Base-by-base conservation (phyloP, 306 rosid genomes). In the Pyrus communis region DNA sequence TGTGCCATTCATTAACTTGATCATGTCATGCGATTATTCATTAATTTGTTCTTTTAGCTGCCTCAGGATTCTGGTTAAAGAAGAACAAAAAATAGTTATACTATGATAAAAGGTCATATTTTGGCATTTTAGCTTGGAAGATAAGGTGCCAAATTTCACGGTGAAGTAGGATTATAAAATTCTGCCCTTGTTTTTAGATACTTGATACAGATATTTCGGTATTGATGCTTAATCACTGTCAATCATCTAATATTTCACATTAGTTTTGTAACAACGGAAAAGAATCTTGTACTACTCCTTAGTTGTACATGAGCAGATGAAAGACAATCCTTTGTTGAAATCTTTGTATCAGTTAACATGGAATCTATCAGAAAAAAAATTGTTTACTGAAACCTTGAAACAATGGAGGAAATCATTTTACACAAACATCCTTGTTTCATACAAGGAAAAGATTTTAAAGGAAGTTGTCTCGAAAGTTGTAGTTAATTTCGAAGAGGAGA, bases 381-480 rank as follows among this genome's bases (percentile, higher is more conserved):
- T 67, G 75, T 68, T 68, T 52, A 21, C 42, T 57, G 87, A 70
- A 70, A 69, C 71, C 30, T 38, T 27, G 70, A 66, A 73, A 64
- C 74, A 59, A 21, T 25, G 75, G 55, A 81, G 45, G 70, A 81
- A 79, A 74, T 30, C n/a, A 3, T 85, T 87, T 69, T 40, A 78
- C 80, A 85, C 87, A 52, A 73, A 35, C 45, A 42, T 83, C 64
- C 75, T 87, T 28, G 22, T 70, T 23, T 74, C 72, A 19, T 81
- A 70, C 70, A 70, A 76, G 81, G 87, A 87, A 27, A 58, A 81
- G 60, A 70, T 85, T 43, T 9, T 58, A 15, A 42, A 35, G 3
- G 67, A 81, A 66, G 87, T 69, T 38, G 59, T 62, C 28, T 66
- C 74, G 30, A 49, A 62, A 4, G 67, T 76, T 78, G 87, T 82